Base-by-base conservation (phyloP, 2,329 filamentous ascomycete species). In the Fusarium transvaalense region DNA sequence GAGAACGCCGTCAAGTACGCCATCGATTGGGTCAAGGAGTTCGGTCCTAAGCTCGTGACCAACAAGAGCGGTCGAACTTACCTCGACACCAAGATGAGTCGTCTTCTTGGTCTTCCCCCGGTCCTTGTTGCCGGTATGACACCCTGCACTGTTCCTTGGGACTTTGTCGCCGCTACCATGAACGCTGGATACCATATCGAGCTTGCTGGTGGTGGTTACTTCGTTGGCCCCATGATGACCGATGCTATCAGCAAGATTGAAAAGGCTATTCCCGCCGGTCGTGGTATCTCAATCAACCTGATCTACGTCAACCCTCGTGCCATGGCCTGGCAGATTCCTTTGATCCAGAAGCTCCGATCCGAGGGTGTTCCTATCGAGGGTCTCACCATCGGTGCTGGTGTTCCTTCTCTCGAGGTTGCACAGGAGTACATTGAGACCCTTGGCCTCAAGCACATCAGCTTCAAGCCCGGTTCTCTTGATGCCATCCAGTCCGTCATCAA, bases 21-120 rank as follows among this genome's bases (percentile, higher is more conserved):
- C 48, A 91, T 94, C 31, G 93, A 99, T 80, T 99, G 97, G 97
- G 94, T 99, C 60, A 97, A 97, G 81, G 94, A 97, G 79, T 94
- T 96, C 77, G 94, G 95, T 12, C 96, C 97, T n/a, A 91, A 90
- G 62, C 86, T 99, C 42, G 90, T 97, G 74, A 96, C 93, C 82
- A 97, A 92, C 15, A 95, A 94, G 13, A 89, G 88, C 59, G 96
- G 96, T 21, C 88, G 94, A 76, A 97, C 93, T 3, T 97, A 92
- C 72, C 93, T 99, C 46, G 94, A 98, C 78, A 99, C 96, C 66
- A 97, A 97, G 84, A 96, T 97, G 91, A 97, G 92, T 79, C 87
- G 93, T 72, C 83, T 97, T 21, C 84, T 97, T 19, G 94, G 94
- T 72, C 84, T 96, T 6, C 93, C 94, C 10, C 94, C 94, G 0